phyloP scores from a whole-genome alignment of 345 rosid genomes.

The Angophora floribunda region DNA sequence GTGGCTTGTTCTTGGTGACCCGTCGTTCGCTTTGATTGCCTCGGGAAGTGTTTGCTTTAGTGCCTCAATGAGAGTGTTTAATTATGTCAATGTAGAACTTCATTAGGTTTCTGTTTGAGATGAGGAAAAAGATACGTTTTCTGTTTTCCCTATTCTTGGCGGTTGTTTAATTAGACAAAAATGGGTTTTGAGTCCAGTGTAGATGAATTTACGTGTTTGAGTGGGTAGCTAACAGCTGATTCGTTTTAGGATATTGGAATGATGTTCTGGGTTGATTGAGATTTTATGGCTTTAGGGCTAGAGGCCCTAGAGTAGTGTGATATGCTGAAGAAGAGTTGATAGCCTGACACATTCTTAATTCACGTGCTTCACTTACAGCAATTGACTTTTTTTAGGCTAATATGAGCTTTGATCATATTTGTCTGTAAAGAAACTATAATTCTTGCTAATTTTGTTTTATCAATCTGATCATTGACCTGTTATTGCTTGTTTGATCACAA shows the following conservation, averaged over 20 bases:
- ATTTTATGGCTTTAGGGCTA: not conserved
- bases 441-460: not conserved
- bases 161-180: no score
- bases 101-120: no score
- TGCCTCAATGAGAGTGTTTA: no score
- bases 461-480: not conserved
- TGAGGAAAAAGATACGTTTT: no score
- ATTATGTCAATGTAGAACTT: no score
- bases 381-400: not conserved
- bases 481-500: not conserved
- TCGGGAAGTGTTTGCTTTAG: no score
- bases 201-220: no score
- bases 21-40: no score
- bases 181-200: not conserved
- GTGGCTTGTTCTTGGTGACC: no score
- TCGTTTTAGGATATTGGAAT: not conserved
- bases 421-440: not conserved
- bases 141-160: no score
- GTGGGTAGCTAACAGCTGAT: no score
- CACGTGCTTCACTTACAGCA: not conserved
- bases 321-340: not conserved
- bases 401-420: not conserved
- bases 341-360: not conserved
- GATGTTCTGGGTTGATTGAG: not conserved
- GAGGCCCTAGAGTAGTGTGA: not conserved